Evolutionary conservation across 1,139 yeast genomes (phyloP).

Genomic region (Geotrichum cucujoidarum): DNA sequence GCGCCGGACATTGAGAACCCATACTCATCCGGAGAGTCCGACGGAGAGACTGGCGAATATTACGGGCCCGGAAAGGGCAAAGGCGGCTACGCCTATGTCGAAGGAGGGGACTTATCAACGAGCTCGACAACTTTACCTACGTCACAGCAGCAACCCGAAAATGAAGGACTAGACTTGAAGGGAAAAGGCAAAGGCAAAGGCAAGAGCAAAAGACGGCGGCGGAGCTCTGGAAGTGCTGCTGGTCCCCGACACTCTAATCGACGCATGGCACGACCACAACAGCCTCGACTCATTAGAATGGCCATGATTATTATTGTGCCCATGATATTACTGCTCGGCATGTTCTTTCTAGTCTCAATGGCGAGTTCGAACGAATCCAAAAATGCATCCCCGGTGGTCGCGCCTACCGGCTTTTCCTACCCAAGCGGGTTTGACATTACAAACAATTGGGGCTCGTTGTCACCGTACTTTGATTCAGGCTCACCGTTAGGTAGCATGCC

Average conservation of each 20-base stretch:
- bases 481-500: slow-evolving; percentile 25
- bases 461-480: slow-evolving; percentile 42
- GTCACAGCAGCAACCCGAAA: neutral
- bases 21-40: neutral
- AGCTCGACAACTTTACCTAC: neutral
- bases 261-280: slow-evolving; percentile 1
- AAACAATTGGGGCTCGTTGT: slow-evolving; percentile 41
- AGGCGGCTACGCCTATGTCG: slow-evolving; percentile 5
- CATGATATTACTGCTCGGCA: slow-evolving; percentile 26
- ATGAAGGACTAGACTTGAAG: neutral
- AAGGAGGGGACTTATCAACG: slow-evolving; percentile 8
- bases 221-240: neutral
- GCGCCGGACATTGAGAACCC: neutral
- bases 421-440: slow-evolving; percentile 40
- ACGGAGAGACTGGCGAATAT: neutral
- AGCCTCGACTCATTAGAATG: slow-evolving; percentile 12
- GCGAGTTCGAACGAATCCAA: slow-evolving; percentile 25
- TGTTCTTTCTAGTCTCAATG: slow-evolving; percentile 28
- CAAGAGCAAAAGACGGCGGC: slow-evolving; percentile 3
- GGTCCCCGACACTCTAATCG: slow-evolving; percentile 4
- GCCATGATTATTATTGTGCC: slow-evolving; percentile 30
- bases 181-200: slow-evolving; percentile 5
- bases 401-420: slow-evolving; percentile 39
- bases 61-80: neutral
- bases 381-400: slow-evolving; percentile 36